Conservation (phyloP, 139 green algal genomes). For the Diplosphaera chodatii region DNA sequence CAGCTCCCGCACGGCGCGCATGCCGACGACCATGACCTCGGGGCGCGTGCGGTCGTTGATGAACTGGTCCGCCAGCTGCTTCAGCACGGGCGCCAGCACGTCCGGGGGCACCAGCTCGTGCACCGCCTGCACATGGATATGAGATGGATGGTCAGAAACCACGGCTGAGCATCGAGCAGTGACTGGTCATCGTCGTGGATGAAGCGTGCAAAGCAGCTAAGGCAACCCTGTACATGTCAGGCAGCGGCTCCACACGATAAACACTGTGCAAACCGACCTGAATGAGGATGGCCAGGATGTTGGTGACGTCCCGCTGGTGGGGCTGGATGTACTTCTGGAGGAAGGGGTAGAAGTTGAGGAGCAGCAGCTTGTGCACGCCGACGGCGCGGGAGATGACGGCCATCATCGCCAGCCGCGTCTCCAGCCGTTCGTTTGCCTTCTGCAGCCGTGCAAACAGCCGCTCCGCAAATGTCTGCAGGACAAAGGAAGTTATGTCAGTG, state of each 20-base stretch:
- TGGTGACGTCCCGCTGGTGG: constrained; percentile 72
- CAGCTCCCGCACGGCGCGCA: constrained; percentile 91
- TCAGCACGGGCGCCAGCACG: constrained; percentile 74
- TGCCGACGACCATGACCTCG: constrained; percentile 77
- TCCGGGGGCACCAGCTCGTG: constrained; percentile 94
- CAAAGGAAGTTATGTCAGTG: no score
- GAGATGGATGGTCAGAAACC: no score
- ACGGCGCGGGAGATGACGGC: constrained; percentile 67
- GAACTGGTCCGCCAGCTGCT: constrained; percentile 92
- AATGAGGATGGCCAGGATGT: constrained; percentile 65
- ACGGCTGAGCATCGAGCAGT: no score
- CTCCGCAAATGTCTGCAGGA: constrained; percentile 92
- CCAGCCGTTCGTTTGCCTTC: constrained; percentile 61
- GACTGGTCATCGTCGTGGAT: no score
- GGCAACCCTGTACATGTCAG: no score
- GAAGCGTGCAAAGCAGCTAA: no score
- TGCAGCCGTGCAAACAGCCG: constrained; percentile 76
- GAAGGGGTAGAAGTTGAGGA: constrained; percentile 94
- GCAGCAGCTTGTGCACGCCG: constrained; percentile 86
- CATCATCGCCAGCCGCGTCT: constrained; percentile 74
- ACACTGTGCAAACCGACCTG: constrained; percentile 22
- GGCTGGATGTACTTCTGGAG: constrained; percentile 84
- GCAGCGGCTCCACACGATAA: no score
- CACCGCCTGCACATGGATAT: constrained; percentile 38
- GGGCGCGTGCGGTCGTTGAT: constrained; percentile 81